phyloP scores from a whole-genome alignment of 1,284 basidiomycete species.

The Fomitiporia mediterranea region DNA sequence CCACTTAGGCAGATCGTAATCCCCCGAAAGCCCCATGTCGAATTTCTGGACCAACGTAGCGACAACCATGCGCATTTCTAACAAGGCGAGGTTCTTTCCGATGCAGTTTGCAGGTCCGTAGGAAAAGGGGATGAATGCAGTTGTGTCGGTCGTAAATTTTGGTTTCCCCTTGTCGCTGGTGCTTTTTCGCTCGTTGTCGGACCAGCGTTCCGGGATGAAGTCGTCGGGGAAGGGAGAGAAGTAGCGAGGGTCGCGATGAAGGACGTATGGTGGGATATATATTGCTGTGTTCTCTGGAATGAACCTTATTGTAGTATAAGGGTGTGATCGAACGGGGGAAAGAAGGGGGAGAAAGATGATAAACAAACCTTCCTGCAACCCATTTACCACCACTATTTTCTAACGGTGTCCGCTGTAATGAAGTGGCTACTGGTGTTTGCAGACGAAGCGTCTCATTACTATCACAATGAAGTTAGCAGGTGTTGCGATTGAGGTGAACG shows the following conservation, averaged over 20 bases:
- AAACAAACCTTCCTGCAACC: conserved; percentile 7
- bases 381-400: conserved; percentile 7
- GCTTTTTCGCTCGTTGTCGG: too few relatives aligned
- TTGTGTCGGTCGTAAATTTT: conserved; percentile 30
- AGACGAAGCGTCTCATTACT: conserved; percentile 16
- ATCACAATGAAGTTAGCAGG: not conserved
- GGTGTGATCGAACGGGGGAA: not conserved
- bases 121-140: conserved; percentile 35
- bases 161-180: not conserved
- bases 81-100: conserved; percentile 31
- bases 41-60: conserved; percentile 29
- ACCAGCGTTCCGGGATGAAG: conserved; percentile 42
- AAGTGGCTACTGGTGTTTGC: conserved; percentile 6
- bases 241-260: conserved; percentile 38
- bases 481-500: too few relatives aligned
- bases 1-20: conserved; percentile 29
- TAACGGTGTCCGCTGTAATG: conserved; percentile 10
- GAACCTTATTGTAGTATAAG: conserved; percentile 34
- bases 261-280: conserved; percentile 42
- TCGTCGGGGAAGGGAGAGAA: conserved; percentile 36
- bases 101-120: conserved; percentile 33
- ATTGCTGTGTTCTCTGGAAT: conserved; percentile 46
- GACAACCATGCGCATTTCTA: conserved; percentile 30
- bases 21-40: conserved; percentile 27
- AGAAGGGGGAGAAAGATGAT: not conserved